These are phyloP conservation scores for Primulina huaijiensis DNA, from an alignment of 257 asterid genomes.

Conservation along the genomic window DNA sequence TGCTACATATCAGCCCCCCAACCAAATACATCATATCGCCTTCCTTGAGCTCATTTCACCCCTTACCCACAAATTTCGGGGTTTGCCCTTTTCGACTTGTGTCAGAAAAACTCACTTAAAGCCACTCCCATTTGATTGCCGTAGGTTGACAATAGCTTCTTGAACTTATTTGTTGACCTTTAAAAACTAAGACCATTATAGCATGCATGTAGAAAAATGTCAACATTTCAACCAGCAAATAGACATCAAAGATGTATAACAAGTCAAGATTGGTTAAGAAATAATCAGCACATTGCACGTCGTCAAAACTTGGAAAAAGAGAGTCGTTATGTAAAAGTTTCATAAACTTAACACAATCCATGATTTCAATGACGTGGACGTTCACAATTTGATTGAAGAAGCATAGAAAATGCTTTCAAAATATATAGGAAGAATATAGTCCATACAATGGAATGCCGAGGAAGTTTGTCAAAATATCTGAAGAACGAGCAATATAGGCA, in stretches of 20 bases:
- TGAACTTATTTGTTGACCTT: conserved; percentile 3
- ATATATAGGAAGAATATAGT: conserved; percentile 5
- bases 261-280: conserved; percentile 1
- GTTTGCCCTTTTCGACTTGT: no score
- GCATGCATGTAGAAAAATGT: conserved; percentile 8
- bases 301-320: not conserved
- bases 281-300: not conserved
- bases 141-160: not conserved
- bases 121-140: conserved; percentile 11
- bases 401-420: conserved; percentile 8
- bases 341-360: not conserved
- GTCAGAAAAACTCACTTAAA: not conserved
- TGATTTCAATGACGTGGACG: conserved; percentile 1
- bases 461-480: conserved; percentile 80
- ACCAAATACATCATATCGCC: no score
- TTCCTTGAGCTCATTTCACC: no score
- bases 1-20: no score
- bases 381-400: conserved; percentile 9
- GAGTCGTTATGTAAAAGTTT: not conserved
- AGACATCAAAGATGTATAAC: conserved; percentile 1
- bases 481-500: conserved; percentile 94
- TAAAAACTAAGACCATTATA: not conserved
- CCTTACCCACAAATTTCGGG: no score
- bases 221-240: conserved; percentile 6
- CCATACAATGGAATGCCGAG: conserved; percentile 74